Evolutionary conservation across 306 rosid genomes (phyloP).

Genomic region (Astragalus membranaceus): DNA sequence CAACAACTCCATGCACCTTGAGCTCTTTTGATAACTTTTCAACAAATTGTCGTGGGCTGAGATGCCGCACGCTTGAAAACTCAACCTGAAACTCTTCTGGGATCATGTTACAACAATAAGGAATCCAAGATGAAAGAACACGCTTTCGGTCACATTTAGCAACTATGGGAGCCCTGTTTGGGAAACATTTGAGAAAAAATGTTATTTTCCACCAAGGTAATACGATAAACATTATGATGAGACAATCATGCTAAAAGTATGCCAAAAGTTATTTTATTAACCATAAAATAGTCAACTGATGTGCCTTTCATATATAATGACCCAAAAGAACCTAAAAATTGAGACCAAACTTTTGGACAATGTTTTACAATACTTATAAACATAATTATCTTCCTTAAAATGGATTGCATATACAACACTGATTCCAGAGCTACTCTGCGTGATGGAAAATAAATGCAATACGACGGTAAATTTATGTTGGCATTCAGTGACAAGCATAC

Average conservation of each 20-base stretch:
- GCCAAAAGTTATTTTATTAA: background rate
- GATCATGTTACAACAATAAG: conserved; percentile 52
- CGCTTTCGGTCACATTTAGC: conserved; percentile 81
- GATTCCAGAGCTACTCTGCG: background rate
- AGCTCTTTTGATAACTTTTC: conserved; percentile 74
- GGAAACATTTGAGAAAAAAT: conserved; percentile 3
- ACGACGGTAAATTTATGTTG: background rate
- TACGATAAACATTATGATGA: background rate
- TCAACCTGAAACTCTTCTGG: conserved; percentile 72
- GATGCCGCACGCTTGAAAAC: conserved; percentile 75
- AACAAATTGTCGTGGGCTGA: conserved; percentile 76
- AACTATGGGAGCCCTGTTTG: conserved; percentile 80
- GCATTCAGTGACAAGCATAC: background rate
- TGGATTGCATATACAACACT: background rate
- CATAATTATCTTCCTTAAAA: background rate
- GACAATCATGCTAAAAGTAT: background rate
- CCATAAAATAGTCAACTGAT: background rate
- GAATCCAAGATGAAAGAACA: conserved; percentile 76
- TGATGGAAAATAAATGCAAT: background rate
- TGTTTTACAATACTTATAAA: background rate
- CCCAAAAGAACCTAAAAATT: background rate
- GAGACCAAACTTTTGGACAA: background rate
- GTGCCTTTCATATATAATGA: background rate
- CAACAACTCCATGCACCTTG: conserved; percentile 77
- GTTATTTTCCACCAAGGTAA: background rate